Base-by-base conservation (phyloP, 495 filamentous ascomycete species). In the Aspergillus panamensis region DNA sequence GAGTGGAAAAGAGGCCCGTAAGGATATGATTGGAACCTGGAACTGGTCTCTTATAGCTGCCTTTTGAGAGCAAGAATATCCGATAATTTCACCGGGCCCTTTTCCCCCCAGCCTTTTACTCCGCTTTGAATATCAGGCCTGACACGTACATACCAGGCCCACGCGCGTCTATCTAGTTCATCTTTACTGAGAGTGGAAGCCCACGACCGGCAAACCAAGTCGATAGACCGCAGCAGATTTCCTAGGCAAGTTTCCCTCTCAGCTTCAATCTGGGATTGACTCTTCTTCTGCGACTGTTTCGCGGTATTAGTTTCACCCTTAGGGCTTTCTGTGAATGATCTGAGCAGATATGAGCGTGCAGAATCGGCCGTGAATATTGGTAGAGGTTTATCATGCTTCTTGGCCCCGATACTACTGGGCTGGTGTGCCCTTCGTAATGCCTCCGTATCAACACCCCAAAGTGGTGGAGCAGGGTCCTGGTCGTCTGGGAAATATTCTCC, bases 401-500 rank as follows among this genome's bases (percentile, higher is more conserved):
- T 21, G 0, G 5, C n/a, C n/a, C n/a, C n/a, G n/a, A n/a, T 17
- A 6, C n/a, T 30, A 9, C 60, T 72, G 13, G 17, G 48, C 16
- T 48, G 6, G 54, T 76, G 73, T 0, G 71, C 71, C 21, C 69
- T 74, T 61, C 78, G 79, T 60, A 85, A 75, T 3, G 82, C 79
- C 65, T 92, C 89, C 3, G 90, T 71, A 70, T 95, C 90, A 49
- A 95, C 69, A 17, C 87, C 90, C 90, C 90, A 94, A 2, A 93
- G 72, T 13, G 88, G 73, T 6, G 80, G 80, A 59, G 59, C 62
- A 31, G 35, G 39, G 6, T 63, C 51, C 8, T 58, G 32, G 25
- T 60, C 64, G 21, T 55, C 62, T 45, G 58, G 37, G 12, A 21
- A 7, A 17, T 2, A 21, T 12, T 66, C 58, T 39, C 68, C 58